Conservation (phyloP, 2,329 filamentous ascomycete species). For the Botryotinia globosa region DNA sequence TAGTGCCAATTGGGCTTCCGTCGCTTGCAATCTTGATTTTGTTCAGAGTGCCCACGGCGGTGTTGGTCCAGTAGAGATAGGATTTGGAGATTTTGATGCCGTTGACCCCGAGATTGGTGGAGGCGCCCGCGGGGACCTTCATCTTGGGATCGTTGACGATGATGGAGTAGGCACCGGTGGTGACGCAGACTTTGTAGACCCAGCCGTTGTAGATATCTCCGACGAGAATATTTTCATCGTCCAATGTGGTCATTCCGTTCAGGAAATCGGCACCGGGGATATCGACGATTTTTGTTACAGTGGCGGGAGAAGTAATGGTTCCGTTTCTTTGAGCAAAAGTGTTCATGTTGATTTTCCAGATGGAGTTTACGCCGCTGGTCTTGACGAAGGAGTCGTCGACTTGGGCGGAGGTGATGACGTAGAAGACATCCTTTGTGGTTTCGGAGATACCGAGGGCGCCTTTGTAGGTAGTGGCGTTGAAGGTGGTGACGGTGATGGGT, state of each 20-base stretch:
- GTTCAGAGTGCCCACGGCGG: conserved; percentile 29
- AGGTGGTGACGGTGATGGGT: conserved; percentile 32
- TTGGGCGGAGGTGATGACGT: conserved; percentile 32
- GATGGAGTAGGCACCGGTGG: conserved; percentile 30
- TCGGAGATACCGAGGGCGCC: conserved; percentile 41
- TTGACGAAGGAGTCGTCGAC: conserved; percentile 32
- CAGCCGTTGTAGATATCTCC: conserved; percentile 30
- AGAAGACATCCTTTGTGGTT: conserved; percentile 38
- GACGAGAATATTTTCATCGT: conserved; percentile 28
- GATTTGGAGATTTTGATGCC: conserved; percentile 33
- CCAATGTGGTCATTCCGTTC: conserved; percentile 32
- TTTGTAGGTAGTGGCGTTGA: conserved; percentile 35
- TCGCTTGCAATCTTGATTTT: conserved; percentile 25
- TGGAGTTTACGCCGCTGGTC: conserved; percentile 27
- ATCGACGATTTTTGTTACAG: conserved; percentile 20
- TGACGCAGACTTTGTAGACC: conserved; percentile 32
- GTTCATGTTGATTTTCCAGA: conserved; percentile 32
- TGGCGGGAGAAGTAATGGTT: conserved; percentile 8
- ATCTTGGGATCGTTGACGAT: conserved; percentile 33
- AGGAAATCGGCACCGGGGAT: conserved; percentile 28
- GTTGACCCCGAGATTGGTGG: conserved; percentile 30
- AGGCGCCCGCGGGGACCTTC: conserved; percentile 16
- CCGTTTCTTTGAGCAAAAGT: conserved; percentile 22
- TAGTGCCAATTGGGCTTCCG: conserved; percentile 23
- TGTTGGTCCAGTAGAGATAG: conserved; percentile 36